Evolutionary conservation across 1,284 basidiomycete species (phyloP), one percentile per base, ranked within the genome.

Genomic region (Puccinia novopanici): DNA sequence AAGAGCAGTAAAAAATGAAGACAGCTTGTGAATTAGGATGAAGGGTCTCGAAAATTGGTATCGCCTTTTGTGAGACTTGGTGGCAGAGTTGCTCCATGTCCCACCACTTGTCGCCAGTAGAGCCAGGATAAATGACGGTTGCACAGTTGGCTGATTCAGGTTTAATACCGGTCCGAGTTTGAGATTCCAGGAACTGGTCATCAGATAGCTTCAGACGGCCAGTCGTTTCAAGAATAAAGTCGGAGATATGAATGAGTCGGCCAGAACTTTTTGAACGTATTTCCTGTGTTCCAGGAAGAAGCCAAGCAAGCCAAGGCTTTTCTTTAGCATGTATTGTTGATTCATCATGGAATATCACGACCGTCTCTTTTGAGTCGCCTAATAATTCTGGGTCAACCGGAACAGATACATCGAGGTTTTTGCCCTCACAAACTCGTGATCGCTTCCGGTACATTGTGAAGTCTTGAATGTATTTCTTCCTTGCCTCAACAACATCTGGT

Each of bases 381-480:
- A 67, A 34, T 13, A 40, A 9, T 22, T 67, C 63, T 9, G 63
- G 63, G 30, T 67, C 63, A 45, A 67, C 63, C 37, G 3, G 10
- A 34, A 12, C 22, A 45, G 24, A 67, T 4, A 15, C 10, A 9
- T 71, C 68, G 24, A 71, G 68, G 34, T 71, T 37, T 4, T 71
- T 24, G 3, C 68, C 68, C 2, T 3, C 37, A 71, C 52, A 71
- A 3, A 52, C 19, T 30, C 40, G 24, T 12, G 68, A 71, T 48
- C 10, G 12, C 24, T 50, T 71, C 52, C 24, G 42, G 13, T 42
- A 40, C 24, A 24, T 24, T 30, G 8, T 50, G 55, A 63, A 55
- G n/a, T 75, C 42, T 8, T 57, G 4, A 17, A 75, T 57, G 34
- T 61, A 75, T 24, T 40, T 75, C 57, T 75, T n/a, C n/a, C n/a